These are phyloP conservation scores for Solanum dulcamara DNA, from an alignment of 257 asterid species.

Conservation along the genomic window DNA sequence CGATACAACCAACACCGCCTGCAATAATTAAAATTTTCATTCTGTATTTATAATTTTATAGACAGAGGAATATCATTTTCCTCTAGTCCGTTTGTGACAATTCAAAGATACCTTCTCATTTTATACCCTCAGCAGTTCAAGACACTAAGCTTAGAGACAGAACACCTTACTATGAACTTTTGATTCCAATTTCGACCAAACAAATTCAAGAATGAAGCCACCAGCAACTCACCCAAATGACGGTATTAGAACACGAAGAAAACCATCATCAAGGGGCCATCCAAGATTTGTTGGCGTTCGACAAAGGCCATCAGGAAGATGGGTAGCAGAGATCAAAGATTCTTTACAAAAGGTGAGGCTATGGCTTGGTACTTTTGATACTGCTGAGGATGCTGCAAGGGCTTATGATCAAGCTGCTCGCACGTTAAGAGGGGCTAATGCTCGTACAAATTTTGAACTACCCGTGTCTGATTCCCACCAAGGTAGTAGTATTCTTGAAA, in stretches of 20 bases:
- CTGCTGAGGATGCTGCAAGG: slow-evolving; percentile 74
- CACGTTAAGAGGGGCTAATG: slow-evolving; percentile 51
- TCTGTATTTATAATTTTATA: not conserved
- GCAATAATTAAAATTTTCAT: slow-evolving; percentile 23
- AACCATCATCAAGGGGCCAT: slow-evolving; percentile 59
- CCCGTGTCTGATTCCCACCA: slow-evolving; percentile 9
- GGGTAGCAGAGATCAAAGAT: slow-evolving; percentile 91
- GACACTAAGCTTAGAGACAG: not conserved
- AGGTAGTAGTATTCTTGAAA: slow-evolving; percentile 2
- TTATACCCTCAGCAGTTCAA: not conserved
- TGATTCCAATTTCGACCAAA: not conserved
- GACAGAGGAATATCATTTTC: slow-evolving; percentile 1
- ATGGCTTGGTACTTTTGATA: slow-evolving; percentile 80
- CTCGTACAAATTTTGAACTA: slow-evolving; percentile 66
- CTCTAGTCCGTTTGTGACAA: slow-evolving; percentile 4
- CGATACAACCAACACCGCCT: slow-evolving; percentile 52
- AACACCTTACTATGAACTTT: not conserved
- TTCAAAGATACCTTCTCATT: slow-evolving; percentile 8
- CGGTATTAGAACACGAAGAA: slow-evolving; percentile 20
- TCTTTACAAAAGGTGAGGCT: slow-evolving; percentile 69
- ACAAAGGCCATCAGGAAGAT: slow-evolving; percentile 75
- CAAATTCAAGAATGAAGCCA: not conserved
- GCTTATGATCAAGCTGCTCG: slow-evolving; percentile 81
- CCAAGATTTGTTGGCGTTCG: slow-evolving; percentile 71
- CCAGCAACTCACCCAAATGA: slow-evolving; percentile 2